These are phyloP conservation scores for Colletotrichum nymphaeae DNA, from an alignment of 2,329 filamentous ascomycete genomes.

Conservation along the genomic window DNA sequence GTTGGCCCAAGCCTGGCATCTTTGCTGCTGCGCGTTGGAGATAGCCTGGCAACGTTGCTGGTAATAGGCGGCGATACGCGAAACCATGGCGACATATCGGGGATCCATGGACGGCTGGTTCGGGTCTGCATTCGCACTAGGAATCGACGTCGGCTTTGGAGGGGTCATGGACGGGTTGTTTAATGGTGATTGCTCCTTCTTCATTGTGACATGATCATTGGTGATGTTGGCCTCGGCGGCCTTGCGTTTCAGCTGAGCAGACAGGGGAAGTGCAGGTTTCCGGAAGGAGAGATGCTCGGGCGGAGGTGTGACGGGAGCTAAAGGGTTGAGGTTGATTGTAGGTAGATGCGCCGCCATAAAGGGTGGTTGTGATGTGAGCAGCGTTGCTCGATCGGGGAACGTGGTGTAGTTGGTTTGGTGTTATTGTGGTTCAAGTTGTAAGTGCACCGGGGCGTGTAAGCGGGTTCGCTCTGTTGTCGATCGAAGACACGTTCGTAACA, in stretches of 20 bases:
- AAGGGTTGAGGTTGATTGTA: slow-evolving; percentile 43
- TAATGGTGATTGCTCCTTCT: slow-evolving; percentile 22
- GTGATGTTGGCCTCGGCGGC: slow-evolving; percentile 27
- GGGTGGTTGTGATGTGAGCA: slow-evolving; percentile 13
- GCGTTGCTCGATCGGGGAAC: slow-evolving; percentile 1
- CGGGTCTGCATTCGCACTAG: slow-evolving; percentile 12
- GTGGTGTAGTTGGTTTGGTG: background rate
- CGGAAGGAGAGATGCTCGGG: slow-evolving; percentile 50
- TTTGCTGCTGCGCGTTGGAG: slow-evolving; percentile 59
- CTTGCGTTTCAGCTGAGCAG: slow-evolving; percentile 36
- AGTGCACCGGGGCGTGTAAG: background rate
- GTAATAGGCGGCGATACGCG: slow-evolving; percentile 60
- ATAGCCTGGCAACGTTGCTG: slow-evolving; percentile 61
- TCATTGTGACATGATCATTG: slow-evolving; percentile 27
- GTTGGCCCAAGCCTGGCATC: slow-evolving; percentile 59
- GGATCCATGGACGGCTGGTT: slow-evolving; percentile 47
- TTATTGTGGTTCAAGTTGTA: slow-evolving; percentile 8
- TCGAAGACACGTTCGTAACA: background rate
- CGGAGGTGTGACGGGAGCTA: slow-evolving; percentile 52
- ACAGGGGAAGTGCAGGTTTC: slow-evolving; percentile 28
- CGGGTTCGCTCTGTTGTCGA: background rate
- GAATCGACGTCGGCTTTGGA: slow-evolving; percentile 15
- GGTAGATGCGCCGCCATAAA: slow-evolving; percentile 34
- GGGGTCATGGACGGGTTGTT: slow-evolving; percentile 11
- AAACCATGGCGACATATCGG: slow-evolving; percentile 57